These are phyloP conservation scores for Pugionium cornutum DNA, from an alignment of 345 rosid species.

Conservation along the genomic window DNA sequence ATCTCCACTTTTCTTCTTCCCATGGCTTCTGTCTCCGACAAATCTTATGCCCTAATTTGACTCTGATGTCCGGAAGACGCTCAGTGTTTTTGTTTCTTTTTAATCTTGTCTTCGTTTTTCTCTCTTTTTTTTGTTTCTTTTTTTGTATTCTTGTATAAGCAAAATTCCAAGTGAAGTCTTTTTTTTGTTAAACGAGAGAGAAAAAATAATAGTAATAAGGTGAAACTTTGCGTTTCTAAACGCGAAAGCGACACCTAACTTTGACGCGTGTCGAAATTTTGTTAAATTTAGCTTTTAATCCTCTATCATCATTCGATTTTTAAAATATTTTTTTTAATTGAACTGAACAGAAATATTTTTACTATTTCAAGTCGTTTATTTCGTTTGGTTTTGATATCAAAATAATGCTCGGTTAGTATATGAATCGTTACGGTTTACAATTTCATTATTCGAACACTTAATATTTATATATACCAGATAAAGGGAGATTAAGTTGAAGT, in stretches of 20 bases:
- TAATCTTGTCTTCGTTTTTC: neutral
- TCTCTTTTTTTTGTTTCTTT: neutral
- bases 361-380: too few species aligned
- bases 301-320: too few species aligned
- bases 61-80: neutral
- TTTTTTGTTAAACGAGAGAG: conserved; percentile 14
- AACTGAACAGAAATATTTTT: too few species aligned
- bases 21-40: conserved; percentile 34
- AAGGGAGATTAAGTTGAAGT: too few species aligned
- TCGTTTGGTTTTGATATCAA: too few species aligned
- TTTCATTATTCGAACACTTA: too few species aligned
- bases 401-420: too few species aligned
- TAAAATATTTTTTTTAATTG: too few species aligned
- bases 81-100: conserved; percentile 9
- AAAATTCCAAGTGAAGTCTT: neutral
- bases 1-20: conserved; percentile 63
- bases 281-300: too few species aligned
- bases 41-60: conserved; percentile 31
- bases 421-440: too few species aligned
- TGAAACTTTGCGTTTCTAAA: conserved; percentile 23
- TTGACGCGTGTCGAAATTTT: neutral
- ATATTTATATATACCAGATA: too few species aligned
- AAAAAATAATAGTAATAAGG: conserved; percentile 5
- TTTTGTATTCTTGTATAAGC: neutral
- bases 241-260: neutral